Percentiles rank a stretch among this genome's conserved stretches.
These are phyloP conservation scores for Candida dendrica DNA, from an alignment of 805 yeast genomes.

Conservation along the genomic window DNA sequence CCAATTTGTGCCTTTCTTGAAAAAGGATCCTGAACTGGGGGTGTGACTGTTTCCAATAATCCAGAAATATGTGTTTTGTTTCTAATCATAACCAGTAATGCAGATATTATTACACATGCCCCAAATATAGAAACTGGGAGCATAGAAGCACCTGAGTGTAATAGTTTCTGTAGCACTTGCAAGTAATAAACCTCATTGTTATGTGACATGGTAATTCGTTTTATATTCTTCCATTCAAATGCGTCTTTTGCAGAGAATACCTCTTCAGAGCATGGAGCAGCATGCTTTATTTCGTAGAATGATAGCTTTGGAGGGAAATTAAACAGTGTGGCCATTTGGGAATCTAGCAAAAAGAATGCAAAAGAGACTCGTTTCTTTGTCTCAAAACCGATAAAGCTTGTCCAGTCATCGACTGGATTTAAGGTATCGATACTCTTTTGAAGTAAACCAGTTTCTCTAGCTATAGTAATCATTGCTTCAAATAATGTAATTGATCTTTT, in stretches of 20 bases:
- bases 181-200: neutral
- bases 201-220: too few species aligned
- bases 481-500: too few species aligned
- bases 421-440: too few species aligned
- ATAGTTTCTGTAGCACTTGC: neutral
- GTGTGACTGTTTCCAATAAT: neutral
- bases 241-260: neutral
- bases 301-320: neutral
- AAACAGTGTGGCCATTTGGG: neutral
- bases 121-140: slow-evolving; percentile 1
- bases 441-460: too few species aligned
- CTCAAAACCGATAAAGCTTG: neutral
- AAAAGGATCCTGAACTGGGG: neutral
- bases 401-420: too few species aligned
- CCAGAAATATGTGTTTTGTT: neutral
- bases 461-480: too few species aligned
- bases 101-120: neutral
- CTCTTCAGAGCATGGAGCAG: neutral
- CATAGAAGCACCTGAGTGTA: neutral
- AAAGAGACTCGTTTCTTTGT: neutral
- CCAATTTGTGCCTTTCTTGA: slow-evolving; percentile 2
- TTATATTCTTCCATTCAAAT: neutral
- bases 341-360: neutral
- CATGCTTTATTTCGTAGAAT: neutral
- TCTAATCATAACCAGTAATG: neutral